A percentile compares a stretch with the other conserved stretches of the same genome.
Evolutionary conservation across 2,329 filamentous ascomycete species (phyloP).

Genomic region (Alternaria incomplexa): DNA sequence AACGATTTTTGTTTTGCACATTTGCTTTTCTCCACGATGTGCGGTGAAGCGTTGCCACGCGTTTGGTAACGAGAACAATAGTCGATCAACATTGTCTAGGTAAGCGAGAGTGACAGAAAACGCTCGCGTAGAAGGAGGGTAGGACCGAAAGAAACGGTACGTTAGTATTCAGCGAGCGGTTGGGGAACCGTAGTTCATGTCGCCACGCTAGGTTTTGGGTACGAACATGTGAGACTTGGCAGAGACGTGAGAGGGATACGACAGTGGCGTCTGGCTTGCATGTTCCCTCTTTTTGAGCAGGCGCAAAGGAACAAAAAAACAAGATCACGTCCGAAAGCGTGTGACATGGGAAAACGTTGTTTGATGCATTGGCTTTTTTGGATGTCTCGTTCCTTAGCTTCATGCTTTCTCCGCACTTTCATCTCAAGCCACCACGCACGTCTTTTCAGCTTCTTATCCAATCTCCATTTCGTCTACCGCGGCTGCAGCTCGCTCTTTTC

Average conservation of each 20-base stretch:
- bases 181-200: background rate
- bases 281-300: background rate
- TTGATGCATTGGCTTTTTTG: background rate
- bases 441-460: constrained; percentile 1
- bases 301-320: background rate
- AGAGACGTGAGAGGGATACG: background rate
- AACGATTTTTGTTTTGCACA: background rate
- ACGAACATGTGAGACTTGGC: background rate
- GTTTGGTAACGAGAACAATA: background rate
- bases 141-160: background rate
- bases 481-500: constrained; percentile 1
- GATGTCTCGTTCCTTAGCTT: background rate
- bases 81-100: background rate
- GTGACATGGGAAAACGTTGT: background rate
- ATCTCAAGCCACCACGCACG: background rate
- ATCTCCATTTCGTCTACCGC: constrained; percentile 14
- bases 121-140: background rate
- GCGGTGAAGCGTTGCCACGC: background rate
- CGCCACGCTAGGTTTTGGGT: background rate
- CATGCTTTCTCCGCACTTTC: background rate
- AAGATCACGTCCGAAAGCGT: background rate
- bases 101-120: background rate
- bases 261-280: background rate
- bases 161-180: background rate
- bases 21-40: background rate